Evolutionary conservation across 768 basidiomycete species (phyloP), one percentile per base, ranked within the genome.

Genomic region (Omphalotus guepiniiformis): DNA sequence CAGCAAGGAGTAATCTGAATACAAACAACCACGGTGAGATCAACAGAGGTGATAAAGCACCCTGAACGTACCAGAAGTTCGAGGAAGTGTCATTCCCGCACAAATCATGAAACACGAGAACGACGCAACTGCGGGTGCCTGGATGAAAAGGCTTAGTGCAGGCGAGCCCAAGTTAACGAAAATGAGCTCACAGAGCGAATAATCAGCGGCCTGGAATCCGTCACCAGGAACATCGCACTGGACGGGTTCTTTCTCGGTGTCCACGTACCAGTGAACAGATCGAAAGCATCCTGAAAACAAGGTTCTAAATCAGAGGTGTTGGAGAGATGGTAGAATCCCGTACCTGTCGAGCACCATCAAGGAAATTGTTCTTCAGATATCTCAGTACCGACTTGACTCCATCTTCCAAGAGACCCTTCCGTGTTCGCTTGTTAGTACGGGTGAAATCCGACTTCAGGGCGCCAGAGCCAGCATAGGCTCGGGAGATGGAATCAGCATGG

Each of bases 381-480:
- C 96, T 80, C 68, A 81, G 72, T 1, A 81, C 62, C 19, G 87
- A 85, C 63, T 97, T 98, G 64, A 80, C 74, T 0, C 89, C 89
- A 65, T 99, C 96, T 58, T 93, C 83, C 30, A 96, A 56, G 21
- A 68, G 63, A 26, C 96, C 96, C 51, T 83, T 79, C 42, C 71
- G 79, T 2, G 93, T 93, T 27, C 96, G 78, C 63, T 86, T 85
- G 57, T 92, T 93, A 1, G 93, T 97, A 42, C 94, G 76, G 15
- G 95, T 98, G 61, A 93, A 96, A 65, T 98, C 96, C 0, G 93
- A 91, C 65, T 99, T 99, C 55, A 99, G 66, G 1, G 96, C 96
- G 11, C 89, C 95, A 25, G 94, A 93, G 16, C 96, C 96, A 39
- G 85, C 88, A 66, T 99, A 99, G 0, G 94, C 93, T 38, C 75